A percentile compares a stretch with the other conserved stretches of the same genome.
phyloP scores from a whole-genome alignment of 1,139 yeast species.

The Geotrichum europaeum region DNA sequence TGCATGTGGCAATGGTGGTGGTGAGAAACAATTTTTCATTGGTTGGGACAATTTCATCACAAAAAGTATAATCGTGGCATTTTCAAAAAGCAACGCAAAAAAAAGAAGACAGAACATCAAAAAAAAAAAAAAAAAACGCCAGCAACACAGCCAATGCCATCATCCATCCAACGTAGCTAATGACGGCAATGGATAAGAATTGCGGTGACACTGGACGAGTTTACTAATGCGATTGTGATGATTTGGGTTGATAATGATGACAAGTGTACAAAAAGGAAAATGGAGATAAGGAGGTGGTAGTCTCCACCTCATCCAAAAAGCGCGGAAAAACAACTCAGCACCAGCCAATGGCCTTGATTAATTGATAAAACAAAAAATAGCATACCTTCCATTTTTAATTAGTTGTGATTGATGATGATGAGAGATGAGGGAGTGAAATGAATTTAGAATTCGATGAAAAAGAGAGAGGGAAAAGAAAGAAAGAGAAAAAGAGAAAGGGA shows the following conservation, averaged over 20 bases:
- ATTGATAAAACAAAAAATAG: constrained; percentile 9
- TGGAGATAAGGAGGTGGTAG: not conserved
- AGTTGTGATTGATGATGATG: constrained; percentile 7
- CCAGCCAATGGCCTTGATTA: not conserved
- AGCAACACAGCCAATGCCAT: not conserved
- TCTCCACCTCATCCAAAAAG: not conserved
- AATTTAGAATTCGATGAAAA: constrained; percentile 12
- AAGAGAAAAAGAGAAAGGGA: constrained; percentile 15
- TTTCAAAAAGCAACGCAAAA: not conserved
- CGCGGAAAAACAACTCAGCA: not conserved
- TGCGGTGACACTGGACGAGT: not conserved
- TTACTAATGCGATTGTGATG: constrained; percentile 21
- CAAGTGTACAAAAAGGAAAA: constrained; percentile 7
- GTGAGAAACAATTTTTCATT: not conserved
- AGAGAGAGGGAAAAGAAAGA: constrained; percentile 11
- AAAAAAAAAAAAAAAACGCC: not conserved
- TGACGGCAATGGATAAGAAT: not conserved
- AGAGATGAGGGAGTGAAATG: constrained; percentile 2
- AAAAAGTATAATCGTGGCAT: constrained; percentile 13
- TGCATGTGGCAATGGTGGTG: constrained; percentile 12
- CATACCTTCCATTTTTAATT: constrained; percentile 29
- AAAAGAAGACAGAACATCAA: constrained; percentile 2
- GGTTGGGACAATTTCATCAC: constrained; percentile 2
- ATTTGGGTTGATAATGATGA: constrained; percentile 3
- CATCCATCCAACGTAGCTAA: not conserved